A percentile compares a stretch with the other conserved stretches of the same genome.
phyloP scores from a whole-genome alignment of 768 basidiomycete genomes.

The Phylloporus arenicola region DNA sequence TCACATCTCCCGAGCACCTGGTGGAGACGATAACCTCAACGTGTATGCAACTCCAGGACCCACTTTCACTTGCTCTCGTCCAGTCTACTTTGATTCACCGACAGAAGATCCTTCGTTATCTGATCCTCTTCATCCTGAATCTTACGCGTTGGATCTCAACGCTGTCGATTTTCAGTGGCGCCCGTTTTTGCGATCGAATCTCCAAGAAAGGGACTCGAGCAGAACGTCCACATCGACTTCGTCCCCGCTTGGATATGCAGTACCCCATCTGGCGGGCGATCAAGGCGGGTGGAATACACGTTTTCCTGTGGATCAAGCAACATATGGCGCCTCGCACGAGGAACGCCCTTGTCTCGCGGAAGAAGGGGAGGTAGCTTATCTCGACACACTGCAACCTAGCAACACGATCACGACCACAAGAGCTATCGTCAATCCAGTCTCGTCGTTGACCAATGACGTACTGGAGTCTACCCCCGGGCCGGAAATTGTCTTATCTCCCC shows the following conservation, averaged over 20 bases:
- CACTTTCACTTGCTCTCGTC: conserved; percentile 25
- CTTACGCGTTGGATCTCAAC: conserved; percentile 36
- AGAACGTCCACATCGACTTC: background rate
- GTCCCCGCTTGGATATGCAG: background rate
- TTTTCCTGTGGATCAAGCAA: conserved; percentile 8
- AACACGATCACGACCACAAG: conserved; percentile 2
- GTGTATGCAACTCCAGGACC: conserved; percentile 50
- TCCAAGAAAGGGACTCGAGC: conserved; percentile 4
- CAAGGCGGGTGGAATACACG: conserved; percentile 13
- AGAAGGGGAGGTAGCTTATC: conserved; percentile 8
- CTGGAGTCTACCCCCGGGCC: conserved; percentile 20
- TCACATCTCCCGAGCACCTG: conserved; percentile 1
- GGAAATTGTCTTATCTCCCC: conserved; percentile 28
- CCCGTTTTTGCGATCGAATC: conserved; percentile 38
- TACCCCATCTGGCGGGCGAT: conserved; percentile 12
- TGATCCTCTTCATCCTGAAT: conserved; percentile 33
- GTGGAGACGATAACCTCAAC: conserved; percentile 6
- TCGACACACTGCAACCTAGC: conserved; percentile 5
- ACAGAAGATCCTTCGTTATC: conserved; percentile 43
- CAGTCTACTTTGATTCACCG: conserved; percentile 49
- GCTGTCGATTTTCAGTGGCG: conserved; percentile 53
- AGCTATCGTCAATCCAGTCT: background rate
- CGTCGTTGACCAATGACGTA: conserved; percentile 13
- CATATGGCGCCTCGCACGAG: conserved; percentile 6
- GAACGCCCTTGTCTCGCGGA: conserved; percentile 8